A percentile compares a stretch with the other conserved stretches of the same genome.
Conservation (phyloP, 306 rosid genomes). For the Inga oerstediana region DNA sequence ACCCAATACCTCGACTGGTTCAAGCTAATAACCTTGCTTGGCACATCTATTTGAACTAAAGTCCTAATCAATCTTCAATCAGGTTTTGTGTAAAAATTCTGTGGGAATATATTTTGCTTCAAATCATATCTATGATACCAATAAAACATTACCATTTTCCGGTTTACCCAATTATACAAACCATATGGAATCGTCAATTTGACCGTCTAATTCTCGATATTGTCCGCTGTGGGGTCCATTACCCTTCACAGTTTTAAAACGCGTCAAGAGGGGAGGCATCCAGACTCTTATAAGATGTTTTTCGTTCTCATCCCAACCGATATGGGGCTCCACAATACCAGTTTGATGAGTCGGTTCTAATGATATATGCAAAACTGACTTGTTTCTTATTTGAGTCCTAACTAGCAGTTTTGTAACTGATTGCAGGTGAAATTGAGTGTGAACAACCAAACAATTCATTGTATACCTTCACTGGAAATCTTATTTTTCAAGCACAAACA, state of each 20-base stretch:
- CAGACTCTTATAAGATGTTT: no score
- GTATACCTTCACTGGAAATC: slow-evolving; percentile 93
- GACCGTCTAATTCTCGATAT: slow-evolving; percentile 12
- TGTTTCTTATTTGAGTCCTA: slow-evolving; percentile 18
- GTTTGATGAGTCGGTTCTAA: background rate
- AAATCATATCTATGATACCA: slow-evolving; percentile 15
- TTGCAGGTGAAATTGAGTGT: slow-evolving; percentile 92
- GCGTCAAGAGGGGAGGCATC: no score
- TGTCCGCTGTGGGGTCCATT: no score
- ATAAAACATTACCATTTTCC: slow-evolving; percentile 1
- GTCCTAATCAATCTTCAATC: slow-evolving; percentile 24
- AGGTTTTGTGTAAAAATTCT: slow-evolving; percentile 5
- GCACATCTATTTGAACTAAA: background rate
- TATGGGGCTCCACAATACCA: background rate
- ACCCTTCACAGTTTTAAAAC: no score
- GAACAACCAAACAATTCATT: slow-evolving; percentile 97
- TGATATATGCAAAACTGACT: slow-evolving; percentile 4
- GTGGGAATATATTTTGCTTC: slow-evolving; percentile 27
- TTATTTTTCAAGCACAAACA: slow-evolving; percentile 77
- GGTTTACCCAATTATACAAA: background rate
- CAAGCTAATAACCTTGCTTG: background rate
- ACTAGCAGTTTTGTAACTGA: slow-evolving; percentile 21
- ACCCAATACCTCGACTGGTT: no score
- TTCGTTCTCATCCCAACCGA: background rate
- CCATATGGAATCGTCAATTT: background rate